phyloP scores from a whole-genome alignment of 225 moss, liverwort and hornwort genomes.

The Lunularia cruciata region DNA sequence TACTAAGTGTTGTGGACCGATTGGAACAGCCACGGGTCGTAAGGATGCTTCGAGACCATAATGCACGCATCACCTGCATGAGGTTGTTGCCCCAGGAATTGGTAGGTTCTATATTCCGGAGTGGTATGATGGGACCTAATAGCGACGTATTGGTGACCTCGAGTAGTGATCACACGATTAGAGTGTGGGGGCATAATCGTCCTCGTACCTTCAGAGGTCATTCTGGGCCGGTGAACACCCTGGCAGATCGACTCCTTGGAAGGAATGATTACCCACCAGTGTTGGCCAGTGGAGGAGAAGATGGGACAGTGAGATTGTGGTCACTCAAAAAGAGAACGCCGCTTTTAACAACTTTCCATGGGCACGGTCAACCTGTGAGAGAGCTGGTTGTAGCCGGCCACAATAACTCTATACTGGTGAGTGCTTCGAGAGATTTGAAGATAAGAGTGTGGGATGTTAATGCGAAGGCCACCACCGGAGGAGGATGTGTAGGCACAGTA shows the following conservation, averaged over 20 bases:
- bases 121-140: constrained; percentile 44
- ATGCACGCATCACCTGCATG: constrained; percentile 69
- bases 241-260: constrained; percentile 64
- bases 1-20: constrained; percentile 56
- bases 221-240: constrained; percentile 61
- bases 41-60: constrained; percentile 64
- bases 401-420: constrained; percentile 61
- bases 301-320: constrained; percentile 71
- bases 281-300: constrained; percentile 71
- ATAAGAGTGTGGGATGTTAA: constrained; percentile 65
- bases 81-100: constrained; percentile 57
- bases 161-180: constrained; percentile 72
- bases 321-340: constrained; percentile 68
- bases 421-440: constrained; percentile 67
- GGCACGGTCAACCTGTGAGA: constrained; percentile 60
- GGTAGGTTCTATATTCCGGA: constrained; percentile 46
- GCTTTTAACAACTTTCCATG: constrained; percentile 60
- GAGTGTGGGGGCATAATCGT: constrained; percentile 70
- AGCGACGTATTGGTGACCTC: constrained; percentile 63
- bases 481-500: constrained; percentile 59
- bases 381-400: constrained; percentile 63
- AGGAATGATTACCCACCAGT: constrained; percentile 53
- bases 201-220: constrained; percentile 69
- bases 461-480: constrained; percentile 45
- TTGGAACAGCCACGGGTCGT: constrained; percentile 52